Evolutionary conservation across 2,329 filamentous ascomycete species (phyloP).

Genomic region (Sporothrix protearum): DNA sequence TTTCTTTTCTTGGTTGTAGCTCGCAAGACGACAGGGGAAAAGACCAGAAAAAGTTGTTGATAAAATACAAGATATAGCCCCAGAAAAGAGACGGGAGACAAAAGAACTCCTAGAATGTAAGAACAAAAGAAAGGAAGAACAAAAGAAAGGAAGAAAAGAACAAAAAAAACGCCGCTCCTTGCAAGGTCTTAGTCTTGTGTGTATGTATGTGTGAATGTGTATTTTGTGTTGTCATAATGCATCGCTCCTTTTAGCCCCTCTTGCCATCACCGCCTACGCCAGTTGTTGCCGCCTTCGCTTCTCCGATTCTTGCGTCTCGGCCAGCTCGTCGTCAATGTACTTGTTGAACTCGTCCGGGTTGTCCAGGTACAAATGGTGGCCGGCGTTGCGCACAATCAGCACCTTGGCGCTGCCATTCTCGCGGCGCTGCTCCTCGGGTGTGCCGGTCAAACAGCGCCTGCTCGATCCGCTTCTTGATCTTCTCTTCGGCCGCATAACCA

Average conservation of each 20-base stretch:
- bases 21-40: not conserved
- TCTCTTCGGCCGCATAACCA: conserved; percentile 74
- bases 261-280: not conserved
- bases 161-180: not conserved
- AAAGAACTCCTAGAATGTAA: not conserved
- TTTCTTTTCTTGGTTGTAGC: not conserved
- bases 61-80: not conserved
- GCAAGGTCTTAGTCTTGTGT: not conserved
- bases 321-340: conserved; percentile 51
- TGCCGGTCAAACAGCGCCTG: conserved; percentile 59
- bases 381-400: conserved; percentile 63
- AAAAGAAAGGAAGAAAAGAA: not conserved
- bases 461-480: conserved; percentile 64
- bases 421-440: conserved; percentile 61
- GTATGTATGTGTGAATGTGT: not conserved
- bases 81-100: not conserved
- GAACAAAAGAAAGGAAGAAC: not conserved
- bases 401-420: conserved; percentile 85
- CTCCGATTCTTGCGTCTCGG: conserved; percentile 43
- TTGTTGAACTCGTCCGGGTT: conserved; percentile 58
- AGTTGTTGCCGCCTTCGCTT: conserved; percentile 24
- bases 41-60: not conserved
- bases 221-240: not conserved
- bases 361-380: conserved; percentile 59
- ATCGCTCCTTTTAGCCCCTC: not conserved